Evolutionary conservation across 2,329 filamentous ascomycete species (phyloP).

Genomic region (Phoma sp.): DNA sequence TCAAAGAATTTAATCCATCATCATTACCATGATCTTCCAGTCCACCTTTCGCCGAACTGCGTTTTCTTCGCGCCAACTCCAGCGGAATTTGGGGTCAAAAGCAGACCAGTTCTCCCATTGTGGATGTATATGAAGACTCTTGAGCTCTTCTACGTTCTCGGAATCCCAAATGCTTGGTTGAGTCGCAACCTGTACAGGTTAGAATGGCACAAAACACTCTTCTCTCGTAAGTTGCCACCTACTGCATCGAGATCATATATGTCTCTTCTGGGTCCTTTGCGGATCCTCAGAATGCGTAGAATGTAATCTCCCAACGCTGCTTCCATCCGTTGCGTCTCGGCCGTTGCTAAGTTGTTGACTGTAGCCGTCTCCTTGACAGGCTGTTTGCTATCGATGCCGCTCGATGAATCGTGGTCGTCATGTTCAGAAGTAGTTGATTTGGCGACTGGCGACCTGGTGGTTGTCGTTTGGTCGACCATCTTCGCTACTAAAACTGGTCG

Average conservation of each 20-base stretch:
- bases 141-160: constrained; percentile 10
- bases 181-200: constrained; percentile 11
- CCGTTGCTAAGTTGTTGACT: constrained; percentile 10
- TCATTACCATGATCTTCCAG: constrained; percentile 18
- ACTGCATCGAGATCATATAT: constrained; percentile 19
- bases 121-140: constrained; percentile 17
- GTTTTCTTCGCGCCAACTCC: constrained; percentile 62
- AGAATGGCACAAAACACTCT: not conserved
- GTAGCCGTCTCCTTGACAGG: constrained; percentile 9
- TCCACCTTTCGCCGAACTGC: constrained; percentile 26
- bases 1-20: constrained; percentile 39
- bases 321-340: constrained; percentile 16
- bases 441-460: not conserved
- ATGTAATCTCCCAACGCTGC: constrained; percentile 13
- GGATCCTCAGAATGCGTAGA: constrained; percentile 10
- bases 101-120: constrained; percentile 64
- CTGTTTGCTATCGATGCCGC: constrained; percentile 7
- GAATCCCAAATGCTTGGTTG: constrained; percentile 20
- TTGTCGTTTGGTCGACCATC: not conserved
- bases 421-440: constrained; percentile 3
- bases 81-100: constrained; percentile 61
- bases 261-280: constrained; percentile 7
- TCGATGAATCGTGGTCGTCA: constrained; percentile 8
- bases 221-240: not conserved
- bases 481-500: not conserved